Percentiles rank a stretch among this genome's conserved stretches.
Conservation (phyloP, 1,284 basidiomycete genomes). For the Sanghuangporus weigelae region DNA sequence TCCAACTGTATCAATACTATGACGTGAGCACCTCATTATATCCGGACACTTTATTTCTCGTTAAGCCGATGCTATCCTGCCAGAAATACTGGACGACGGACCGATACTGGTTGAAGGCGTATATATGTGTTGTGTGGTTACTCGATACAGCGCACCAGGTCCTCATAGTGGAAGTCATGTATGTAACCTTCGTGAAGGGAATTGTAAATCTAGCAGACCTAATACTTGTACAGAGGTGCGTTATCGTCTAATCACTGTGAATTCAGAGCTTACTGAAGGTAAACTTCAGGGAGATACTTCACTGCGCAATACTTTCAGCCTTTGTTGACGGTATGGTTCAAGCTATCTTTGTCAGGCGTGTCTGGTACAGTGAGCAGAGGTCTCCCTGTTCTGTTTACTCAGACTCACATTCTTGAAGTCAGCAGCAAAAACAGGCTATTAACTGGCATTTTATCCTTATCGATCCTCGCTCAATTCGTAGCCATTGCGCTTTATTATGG, state of each 20-base stretch:
- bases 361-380: background rate
- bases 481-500: background rate
- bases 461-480: background rate
- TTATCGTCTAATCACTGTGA: too few relatives aligned
- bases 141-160: constrained; percentile 1
- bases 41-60: too few relatives aligned
- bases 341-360: background rate
- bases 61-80: background rate
- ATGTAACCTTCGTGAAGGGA: background rate
- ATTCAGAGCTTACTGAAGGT: too few relatives aligned
- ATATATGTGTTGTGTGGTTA: background rate
- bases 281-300: too few relatives aligned
- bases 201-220: background rate
- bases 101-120: background rate
- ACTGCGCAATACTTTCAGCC: background rate
- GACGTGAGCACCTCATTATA: background rate
- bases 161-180: background rate
- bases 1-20: background rate
- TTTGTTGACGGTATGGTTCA: background rate
- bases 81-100: background rate
- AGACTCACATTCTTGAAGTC: background rate
- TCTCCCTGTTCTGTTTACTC: too few relatives aligned
- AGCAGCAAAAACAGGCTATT: background rate
- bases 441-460: background rate
- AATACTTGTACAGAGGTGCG: background rate